phyloP scores from a whole-genome alignment of 2,329 filamentous ascomycete genomes.

The Epicoccum sorghinum region DNA sequence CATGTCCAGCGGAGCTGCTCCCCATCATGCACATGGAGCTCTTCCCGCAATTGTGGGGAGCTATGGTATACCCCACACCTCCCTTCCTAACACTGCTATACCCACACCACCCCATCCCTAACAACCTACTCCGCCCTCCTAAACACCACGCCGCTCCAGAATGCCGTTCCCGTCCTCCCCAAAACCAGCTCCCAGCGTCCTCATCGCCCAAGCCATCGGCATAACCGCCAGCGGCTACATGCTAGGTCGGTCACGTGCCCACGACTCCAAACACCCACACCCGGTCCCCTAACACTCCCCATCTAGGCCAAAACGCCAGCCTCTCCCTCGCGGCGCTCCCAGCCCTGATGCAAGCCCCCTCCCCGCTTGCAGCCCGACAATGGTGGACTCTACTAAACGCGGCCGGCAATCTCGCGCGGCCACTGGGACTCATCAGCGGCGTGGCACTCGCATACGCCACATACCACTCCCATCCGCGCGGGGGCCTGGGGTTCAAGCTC shows the following conservation, averaged over 20 bases:
- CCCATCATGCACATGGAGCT: too few relatives aligned
- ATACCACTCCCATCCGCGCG: conserved; percentile 30
- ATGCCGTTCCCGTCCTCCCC: too few relatives aligned
- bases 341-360: conserved; percentile 61
- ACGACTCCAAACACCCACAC: background rate
- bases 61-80: too few relatives aligned
- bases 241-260: conserved; percentile 40
- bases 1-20: too few relatives aligned
- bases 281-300: background rate
- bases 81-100: too few relatives aligned
- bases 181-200: conserved; percentile 30
- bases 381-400: conserved; percentile 56
- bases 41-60: too few relatives aligned
- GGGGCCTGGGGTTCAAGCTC: conserved; percentile 44
- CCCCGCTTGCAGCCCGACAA: conserved; percentile 61
- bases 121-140: too few relatives aligned
- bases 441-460: conserved; percentile 56
- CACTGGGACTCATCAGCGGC: conserved; percentile 50
- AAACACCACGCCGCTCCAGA: too few relatives aligned
- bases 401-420: conserved; percentile 45
- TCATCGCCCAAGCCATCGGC: conserved; percentile 57
- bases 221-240: conserved; percentile 59
- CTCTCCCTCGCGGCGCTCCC: conserved; percentile 57
- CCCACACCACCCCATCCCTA: too few relatives aligned
- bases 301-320: conserved; percentile 40